Conservation (phyloP, 495 filamentous ascomycete genomes). For the Penicillium robsamsonii region DNA sequence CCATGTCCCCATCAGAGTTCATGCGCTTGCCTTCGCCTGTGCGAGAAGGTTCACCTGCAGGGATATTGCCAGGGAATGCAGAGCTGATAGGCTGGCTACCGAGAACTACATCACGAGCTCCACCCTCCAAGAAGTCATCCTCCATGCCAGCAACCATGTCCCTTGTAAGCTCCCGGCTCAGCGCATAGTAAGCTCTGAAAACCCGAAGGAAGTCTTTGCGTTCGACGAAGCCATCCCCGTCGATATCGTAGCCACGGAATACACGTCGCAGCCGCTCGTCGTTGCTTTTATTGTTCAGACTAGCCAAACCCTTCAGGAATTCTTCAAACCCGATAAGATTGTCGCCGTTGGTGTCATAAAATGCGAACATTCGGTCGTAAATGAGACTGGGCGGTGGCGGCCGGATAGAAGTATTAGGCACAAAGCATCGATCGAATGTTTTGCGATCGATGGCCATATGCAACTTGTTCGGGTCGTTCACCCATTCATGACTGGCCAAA, state of each 20-base stretch:
- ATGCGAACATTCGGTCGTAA: conserved; percentile 93
- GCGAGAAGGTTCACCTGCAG: conserved; percentile 55
- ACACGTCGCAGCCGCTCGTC: conserved; percentile 67
- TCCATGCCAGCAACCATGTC: conserved; percentile 82
- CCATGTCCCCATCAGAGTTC: conserved; percentile 58
- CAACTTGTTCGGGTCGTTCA: conserved; percentile 74
- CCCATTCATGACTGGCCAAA: conserved; percentile 80
- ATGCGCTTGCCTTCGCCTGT: conserved; percentile 62
- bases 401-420: conserved; percentile 73
- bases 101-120: conserved; percentile 69
- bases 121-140: conserved; percentile 72
- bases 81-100: conserved; percentile 76
- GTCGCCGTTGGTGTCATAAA: conserved; percentile 88
- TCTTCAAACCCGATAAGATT: conserved; percentile 92
- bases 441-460: conserved; percentile 82
- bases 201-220: conserved; percentile 88
- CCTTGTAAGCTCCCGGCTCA: conserved; percentile 78
- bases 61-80: conserved; percentile 66
- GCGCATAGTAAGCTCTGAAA: conserved; percentile 84
- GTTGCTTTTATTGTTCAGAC: conserved; percentile 66
- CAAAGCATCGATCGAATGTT: conserved; percentile 86
- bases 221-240: conserved; percentile 83
- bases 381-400: conserved; percentile 82
- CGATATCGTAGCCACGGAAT: conserved; percentile 88
- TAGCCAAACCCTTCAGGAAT: conserved; percentile 80